Evolutionary conservation across 2,329 filamentous ascomycete species (phyloP).

Genomic region (Colletotrichum tropicicola): DNA sequence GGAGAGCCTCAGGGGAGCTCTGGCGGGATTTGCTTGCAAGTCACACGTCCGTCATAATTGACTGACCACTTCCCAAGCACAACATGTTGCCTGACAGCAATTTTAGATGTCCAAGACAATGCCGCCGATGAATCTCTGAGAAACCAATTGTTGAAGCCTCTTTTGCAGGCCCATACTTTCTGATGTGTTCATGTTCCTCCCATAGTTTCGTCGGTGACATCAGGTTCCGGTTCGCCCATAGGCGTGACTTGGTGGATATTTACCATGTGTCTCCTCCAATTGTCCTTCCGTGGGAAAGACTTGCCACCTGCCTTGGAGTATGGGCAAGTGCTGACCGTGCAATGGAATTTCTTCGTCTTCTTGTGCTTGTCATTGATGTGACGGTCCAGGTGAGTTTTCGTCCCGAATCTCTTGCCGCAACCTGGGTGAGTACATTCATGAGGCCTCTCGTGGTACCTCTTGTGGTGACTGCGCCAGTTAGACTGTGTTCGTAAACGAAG

Average conservation of each 20-base stretch:
- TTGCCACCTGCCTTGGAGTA: conserved; percentile 67
- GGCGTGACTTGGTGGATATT: conserved; percentile 61
- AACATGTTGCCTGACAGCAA: neutral
- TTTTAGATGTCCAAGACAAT: neutral
- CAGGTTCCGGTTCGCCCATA: conserved; percentile 31
- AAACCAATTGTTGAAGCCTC: neutral
- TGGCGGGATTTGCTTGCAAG: conserved; percentile 9
- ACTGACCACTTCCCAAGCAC: conserved; percentile 23
- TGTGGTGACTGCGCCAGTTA: conserved; percentile 60
- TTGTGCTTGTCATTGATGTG: conserved; percentile 70
- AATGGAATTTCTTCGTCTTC: conserved; percentile 69
- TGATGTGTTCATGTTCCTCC: conserved; percentile 19
- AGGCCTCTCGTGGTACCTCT: conserved; percentile 67
- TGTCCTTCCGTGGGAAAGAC: conserved; percentile 69
- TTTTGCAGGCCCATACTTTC: neutral
- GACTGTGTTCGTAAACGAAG: conserved; percentile 24
- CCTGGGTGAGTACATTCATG: conserved; percentile 63
- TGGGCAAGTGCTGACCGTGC: conserved; percentile 60
- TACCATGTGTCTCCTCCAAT: conserved; percentile 70
- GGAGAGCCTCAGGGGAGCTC: neutral
- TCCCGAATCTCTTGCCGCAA: conserved; percentile 67
- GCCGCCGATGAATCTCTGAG: neutral
- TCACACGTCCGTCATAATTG: conserved; percentile 8
- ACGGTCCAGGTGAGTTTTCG: conserved; percentile 68
- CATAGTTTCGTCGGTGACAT: conserved; percentile 33